These are phyloP conservation scores for Pseudogymnoascus sp. DNA, from an alignment of 2,329 filamentous ascomycete species.

Conservation along the genomic window DNA sequence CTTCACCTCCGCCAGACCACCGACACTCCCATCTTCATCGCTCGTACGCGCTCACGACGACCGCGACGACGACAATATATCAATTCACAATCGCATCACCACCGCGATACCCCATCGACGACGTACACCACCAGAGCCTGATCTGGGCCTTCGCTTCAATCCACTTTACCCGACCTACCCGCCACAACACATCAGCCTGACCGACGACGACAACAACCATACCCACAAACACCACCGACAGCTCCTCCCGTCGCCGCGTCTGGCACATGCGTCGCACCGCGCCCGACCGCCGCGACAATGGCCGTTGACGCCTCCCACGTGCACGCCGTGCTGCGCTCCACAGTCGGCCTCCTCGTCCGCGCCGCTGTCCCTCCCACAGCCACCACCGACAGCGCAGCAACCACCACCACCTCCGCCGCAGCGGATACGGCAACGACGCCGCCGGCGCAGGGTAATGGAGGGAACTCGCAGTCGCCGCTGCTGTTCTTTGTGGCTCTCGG, in stretches of 20 bases:
- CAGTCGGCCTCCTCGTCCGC: neutral
- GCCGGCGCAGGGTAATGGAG: slow-evolving; percentile 19
- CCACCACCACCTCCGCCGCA: slow-evolving; percentile 20
- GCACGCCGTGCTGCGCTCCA: neutral
- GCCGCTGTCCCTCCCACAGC: slow-evolving; percentile 12
- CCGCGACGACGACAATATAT: neutral
- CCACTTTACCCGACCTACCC: neutral
- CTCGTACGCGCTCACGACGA: neutral
- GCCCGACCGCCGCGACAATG: neutral
- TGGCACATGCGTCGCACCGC: neutral
- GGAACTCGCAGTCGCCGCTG: slow-evolving; percentile 61
- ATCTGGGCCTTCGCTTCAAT: neutral
- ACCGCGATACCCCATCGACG: neutral
- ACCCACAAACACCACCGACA: neutral
- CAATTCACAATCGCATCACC: neutral
- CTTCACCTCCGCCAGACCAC: neutral
- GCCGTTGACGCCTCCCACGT: neutral
- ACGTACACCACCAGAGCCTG: neutral
- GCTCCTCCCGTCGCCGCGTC: neutral
- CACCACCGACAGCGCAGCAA: slow-evolving; percentile 14
- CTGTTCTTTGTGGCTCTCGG: slow-evolving; percentile 93
- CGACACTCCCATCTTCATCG: neutral
- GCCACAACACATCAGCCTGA: neutral
- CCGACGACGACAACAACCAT: too few relatives aligned
- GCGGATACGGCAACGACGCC: slow-evolving; percentile 14